Conservation (phyloP, 2,329 filamentous ascomycete genomes). For the Colletotrichum tofieldiae region DNA sequence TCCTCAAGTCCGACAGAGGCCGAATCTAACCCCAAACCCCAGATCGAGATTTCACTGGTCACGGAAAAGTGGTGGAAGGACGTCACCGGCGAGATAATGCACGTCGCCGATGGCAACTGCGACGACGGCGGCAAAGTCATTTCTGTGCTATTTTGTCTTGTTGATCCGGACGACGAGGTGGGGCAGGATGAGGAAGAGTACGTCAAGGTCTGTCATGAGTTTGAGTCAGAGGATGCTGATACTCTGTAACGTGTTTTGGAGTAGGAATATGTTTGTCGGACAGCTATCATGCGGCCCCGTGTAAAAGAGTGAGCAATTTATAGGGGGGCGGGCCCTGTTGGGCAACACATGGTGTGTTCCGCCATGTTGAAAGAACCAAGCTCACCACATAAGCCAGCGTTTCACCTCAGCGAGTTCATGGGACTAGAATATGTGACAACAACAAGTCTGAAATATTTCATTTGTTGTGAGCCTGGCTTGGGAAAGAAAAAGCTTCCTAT, state of each 20-base stretch:
- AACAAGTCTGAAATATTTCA: background rate
- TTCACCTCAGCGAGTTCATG: no score
- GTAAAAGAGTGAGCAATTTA: background rate
- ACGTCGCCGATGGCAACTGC: background rate
- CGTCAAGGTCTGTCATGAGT: background rate
- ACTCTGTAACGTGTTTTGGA: background rate
- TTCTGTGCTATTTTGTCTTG: background rate
- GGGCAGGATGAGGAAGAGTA: background rate
- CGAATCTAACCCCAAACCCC: background rate
- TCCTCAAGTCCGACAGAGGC: no score
- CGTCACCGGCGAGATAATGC: background rate
- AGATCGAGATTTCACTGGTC: background rate
- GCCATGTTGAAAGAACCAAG: background rate
- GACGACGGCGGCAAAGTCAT: conserved; percentile 5
- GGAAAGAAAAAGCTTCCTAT: background rate
- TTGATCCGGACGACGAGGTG: background rate
- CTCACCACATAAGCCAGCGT: background rate
- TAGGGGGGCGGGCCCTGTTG: background rate
- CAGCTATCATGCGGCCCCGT: background rate
- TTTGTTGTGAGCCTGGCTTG: background rate
- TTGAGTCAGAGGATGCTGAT: background rate
- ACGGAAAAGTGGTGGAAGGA: background rate
- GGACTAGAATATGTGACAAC: accelerated
- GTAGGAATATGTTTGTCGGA: background rate
- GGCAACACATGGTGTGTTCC: background rate